phyloP scores from a whole-genome alignment of 768 basidiomycete species.

The Podaxis sp. region DNA sequence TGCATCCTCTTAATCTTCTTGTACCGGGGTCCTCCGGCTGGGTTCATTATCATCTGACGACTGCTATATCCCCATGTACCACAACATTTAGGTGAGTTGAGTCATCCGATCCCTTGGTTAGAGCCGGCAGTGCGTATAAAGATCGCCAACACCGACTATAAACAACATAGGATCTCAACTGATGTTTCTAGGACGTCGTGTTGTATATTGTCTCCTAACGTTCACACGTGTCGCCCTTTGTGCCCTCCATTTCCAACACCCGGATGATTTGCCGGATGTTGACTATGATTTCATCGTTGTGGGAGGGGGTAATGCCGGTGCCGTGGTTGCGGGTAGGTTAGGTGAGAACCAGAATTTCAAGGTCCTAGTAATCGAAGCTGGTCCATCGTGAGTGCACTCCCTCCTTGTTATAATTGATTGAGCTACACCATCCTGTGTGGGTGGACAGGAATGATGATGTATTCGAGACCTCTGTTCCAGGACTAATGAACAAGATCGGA shows the following conservation, averaged over 20 bases:
- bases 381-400: conserved; percentile 10
- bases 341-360: conserved; percentile 16
- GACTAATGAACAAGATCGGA: neutral
- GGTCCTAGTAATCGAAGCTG: conserved; percentile 23
- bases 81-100: no score
- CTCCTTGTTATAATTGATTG: no score
- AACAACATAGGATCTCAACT: neutral
- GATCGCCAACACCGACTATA: neutral
- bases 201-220: neutral
- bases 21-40: no score
- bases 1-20: no score
- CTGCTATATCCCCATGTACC: no score
- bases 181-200: neutral
- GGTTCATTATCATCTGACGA: no score
- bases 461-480: conserved; percentile 2
- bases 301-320: conserved; percentile 21
- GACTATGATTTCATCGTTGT: neutral
- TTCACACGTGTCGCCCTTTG: neutral
- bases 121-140: neutral
- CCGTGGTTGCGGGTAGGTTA: conserved; percentile 20
- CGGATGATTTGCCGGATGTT: neutral
- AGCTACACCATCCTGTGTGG: neutral
- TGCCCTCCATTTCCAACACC: neutral
- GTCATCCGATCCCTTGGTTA: no score
- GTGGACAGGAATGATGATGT: conserved; percentile 15